These are phyloP conservation scores for Cyberlindnera petersonii DNA, from an alignment of 805 yeast genomes.

Conservation along the genomic window DNA sequence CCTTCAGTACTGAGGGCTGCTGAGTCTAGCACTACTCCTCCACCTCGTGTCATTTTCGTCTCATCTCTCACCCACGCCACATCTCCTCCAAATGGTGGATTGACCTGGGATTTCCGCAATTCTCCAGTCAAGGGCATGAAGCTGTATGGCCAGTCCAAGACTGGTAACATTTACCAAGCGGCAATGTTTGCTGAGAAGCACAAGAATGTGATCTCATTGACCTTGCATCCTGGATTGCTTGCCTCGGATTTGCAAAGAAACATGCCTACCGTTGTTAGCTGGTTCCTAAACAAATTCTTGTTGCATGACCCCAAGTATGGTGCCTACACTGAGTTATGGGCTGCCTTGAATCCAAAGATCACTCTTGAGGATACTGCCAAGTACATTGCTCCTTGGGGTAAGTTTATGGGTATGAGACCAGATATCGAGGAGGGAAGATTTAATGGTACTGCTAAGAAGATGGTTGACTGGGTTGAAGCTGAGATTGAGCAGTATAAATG, in stretches of 20 bases:
- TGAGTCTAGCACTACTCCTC: constrained; percentile 27
- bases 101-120: constrained; percentile 31
- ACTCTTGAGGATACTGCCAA: constrained; percentile 32
- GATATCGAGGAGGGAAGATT: constrained; percentile 34
- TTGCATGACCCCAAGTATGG: constrained; percentile 30
- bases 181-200: constrained; percentile 33
- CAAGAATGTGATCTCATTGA: constrained; percentile 29
- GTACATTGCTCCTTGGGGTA: constrained; percentile 42
- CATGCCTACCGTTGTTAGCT: not conserved
- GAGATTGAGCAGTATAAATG: constrained; percentile 14
- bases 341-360: constrained; percentile 38
- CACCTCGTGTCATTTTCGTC: constrained; percentile 43
- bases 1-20: constrained; percentile 37
- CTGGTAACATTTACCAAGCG: constrained; percentile 36
- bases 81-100: constrained; percentile 31
- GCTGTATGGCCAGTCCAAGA: constrained; percentile 41
- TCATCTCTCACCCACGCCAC: constrained; percentile 36
- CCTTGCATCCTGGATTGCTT: constrained; percentile 41
- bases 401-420: constrained; percentile 32
- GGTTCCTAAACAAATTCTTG: not conserved
- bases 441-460: constrained; percentile 31
- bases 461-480: constrained; percentile 35
- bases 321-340: constrained; percentile 42
- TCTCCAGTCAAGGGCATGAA: constrained; percentile 6
- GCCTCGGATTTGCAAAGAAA: constrained; percentile 33